Evolutionary conservation across 331 rosid genomes (phyloP).

Genomic region (Prunus yedoensis): DNA sequence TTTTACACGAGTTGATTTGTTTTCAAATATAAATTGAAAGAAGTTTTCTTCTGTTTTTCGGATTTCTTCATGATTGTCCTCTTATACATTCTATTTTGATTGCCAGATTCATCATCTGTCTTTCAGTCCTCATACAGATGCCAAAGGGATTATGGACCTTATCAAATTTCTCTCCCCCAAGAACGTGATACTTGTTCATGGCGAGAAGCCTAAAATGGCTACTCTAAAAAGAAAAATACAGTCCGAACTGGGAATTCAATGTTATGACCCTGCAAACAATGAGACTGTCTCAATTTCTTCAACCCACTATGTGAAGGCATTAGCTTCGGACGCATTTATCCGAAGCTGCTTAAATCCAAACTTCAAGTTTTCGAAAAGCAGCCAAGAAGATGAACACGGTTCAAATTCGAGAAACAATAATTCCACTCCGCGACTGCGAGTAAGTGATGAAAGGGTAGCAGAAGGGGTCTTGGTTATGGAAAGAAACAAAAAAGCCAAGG

Average conservation of each 20-base stretch:
- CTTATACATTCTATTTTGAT: constrained; percentile 11
- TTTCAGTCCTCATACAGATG: constrained; percentile 93
- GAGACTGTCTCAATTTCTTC: constrained; percentile 63
- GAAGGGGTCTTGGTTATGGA: constrained; percentile 69
- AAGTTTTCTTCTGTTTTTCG: neutral
- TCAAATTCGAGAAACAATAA: constrained; percentile 24
- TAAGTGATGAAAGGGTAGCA: constrained; percentile 64
- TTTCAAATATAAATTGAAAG: neutral
- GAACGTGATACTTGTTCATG: constrained; percentile 86
- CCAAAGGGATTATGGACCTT: constrained; percentile 97
- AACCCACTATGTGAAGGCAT: constrained; percentile 49
- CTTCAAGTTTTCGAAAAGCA: constrained; percentile 55
- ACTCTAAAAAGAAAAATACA: constrained; percentile 69
- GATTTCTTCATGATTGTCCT: neutral
- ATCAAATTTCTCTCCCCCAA: constrained; percentile 87
- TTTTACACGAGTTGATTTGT: neutral
- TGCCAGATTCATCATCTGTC: constrained; percentile 89
- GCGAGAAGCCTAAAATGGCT: constrained; percentile 85
- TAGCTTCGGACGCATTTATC: constrained; percentile 48
- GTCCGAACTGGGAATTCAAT: constrained; percentile 76
- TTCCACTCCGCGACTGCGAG: constrained; percentile 42
- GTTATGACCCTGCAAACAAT: constrained; percentile 77
- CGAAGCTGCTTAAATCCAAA: constrained; percentile 59
- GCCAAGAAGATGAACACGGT: constrained; percentile 27
- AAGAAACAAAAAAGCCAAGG: constrained; percentile 48